Conservation (phyloP, 148 eudicot genomes). For the Rhododendron molle region DNA sequence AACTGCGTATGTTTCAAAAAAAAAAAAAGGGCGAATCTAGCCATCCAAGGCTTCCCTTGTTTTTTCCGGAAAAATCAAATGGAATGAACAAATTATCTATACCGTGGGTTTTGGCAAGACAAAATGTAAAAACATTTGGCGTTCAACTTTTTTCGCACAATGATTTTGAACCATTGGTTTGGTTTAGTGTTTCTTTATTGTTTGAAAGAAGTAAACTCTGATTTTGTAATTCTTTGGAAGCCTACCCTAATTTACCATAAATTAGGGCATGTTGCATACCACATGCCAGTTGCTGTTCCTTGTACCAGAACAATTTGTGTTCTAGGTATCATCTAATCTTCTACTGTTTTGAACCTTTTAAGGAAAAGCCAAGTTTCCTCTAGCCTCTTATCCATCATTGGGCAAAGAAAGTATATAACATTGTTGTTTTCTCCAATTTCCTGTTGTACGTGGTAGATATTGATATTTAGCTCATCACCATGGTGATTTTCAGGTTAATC, state of each 20-base stretch:
- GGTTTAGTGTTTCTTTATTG: not conserved
- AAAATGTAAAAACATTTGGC: not conserved
- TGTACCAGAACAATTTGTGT: not conserved
- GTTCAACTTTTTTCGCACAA: not conserved
- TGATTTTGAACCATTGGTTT: not conserved
- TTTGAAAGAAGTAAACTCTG: not conserved
- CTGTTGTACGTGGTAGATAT: not conserved
- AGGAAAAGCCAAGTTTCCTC: not conserved
- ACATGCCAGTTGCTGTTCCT: not conserved
- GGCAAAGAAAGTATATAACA: not conserved
- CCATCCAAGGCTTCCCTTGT: not conserved
- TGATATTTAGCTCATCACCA: not conserved
- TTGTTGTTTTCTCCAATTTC: not conserved
- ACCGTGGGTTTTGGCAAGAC: not conserved
- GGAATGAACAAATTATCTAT: not conserved
- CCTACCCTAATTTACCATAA: not conserved
- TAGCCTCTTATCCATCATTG: not conserved
- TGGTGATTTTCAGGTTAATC: slow-evolving; percentile 62
- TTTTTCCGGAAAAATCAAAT: not conserved
- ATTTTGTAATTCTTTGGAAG: not conserved
- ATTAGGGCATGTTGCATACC: not conserved
- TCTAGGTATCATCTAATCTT: not conserved
- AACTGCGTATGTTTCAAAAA: not conserved
- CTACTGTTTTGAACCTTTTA: not conserved
- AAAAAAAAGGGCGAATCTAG: not conserved